Evolutionary conservation across 805 yeast genomes (phyloP), one percentile per base, ranked within the genome.

Genomic region (Saturnispora silvae): DNA sequence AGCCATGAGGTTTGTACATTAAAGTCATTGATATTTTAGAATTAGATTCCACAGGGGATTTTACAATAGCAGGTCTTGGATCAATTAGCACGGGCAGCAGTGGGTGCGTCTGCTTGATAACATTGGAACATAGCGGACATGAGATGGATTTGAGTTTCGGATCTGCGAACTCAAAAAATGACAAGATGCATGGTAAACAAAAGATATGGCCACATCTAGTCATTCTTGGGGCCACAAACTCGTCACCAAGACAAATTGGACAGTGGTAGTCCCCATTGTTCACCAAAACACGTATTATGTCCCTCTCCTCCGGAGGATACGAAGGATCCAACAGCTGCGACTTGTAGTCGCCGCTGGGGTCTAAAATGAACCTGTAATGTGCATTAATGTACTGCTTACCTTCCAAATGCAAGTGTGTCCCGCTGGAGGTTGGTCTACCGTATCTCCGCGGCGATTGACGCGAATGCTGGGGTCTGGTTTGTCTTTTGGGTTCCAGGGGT

Each of bases 211-310:
- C 98, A 61, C 99, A 92, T 10, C 77, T 70, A 20, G 85, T 77
- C 97, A 92, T 94, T 38, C 97, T 65, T 2, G 98, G 96, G 0
- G 96, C 96, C 14, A 81, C 72, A 11, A 92, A 82, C 11, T 76
- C 77, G 35, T 84, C 94, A 23, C 78, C 69, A 11, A 92, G 63
- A 55, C 99, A 92, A 20, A 92, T 89, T 0, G 98, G 97, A 53
- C 99, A 92, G 27, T 77, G 76, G 18, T 66, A 55, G 41, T 64
- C 68, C 46, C 79, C 79, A 42, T 69, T 72, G 11, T 89, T 80
- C 1, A 75, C 78, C n/a, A 85, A 54, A 5, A 89, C 84, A 34
- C 95, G 64, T 23, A 79, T 56, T 4, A 92, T 75, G 27, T 71
- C 65, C 3, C 65, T 63, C 41, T 72, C 67, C 13, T 77, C 72